Conservation (phyloP, 768 basidiomycete species). For the Lentinula lateritia region DNA sequence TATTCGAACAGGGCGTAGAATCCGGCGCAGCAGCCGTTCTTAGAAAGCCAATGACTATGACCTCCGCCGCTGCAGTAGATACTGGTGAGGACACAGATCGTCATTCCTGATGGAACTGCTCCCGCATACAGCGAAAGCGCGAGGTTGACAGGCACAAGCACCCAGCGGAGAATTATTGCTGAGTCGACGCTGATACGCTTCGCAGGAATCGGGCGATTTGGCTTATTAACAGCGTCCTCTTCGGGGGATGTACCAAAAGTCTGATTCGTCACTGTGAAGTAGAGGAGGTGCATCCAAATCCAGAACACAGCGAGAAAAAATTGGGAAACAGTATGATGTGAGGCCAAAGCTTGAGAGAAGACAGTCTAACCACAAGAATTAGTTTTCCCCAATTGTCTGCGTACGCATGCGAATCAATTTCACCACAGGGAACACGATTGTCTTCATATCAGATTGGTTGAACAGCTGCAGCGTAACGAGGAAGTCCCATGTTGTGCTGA, state of each 20-base stretch:
- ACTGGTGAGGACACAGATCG: conserved; percentile 6
- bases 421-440: not conserved
- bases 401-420: not conserved
- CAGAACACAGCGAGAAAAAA: conserved; percentile 23
- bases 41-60: conserved; percentile 1
- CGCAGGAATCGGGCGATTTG: conserved; percentile 27
- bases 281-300: conserved; percentile 33
- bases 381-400: not conserved
- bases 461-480: conserved; percentile 2
- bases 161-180: conserved; percentile 23
- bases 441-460: conserved; percentile 3
- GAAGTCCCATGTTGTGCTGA: not conserved
- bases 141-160: conserved; percentile 20
- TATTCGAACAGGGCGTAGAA: conserved; percentile 14
- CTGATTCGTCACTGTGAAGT: conserved; percentile 33
- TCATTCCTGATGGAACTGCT: conserved; percentile 10
- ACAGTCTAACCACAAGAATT: not conserved
- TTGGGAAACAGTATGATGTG: not conserved
- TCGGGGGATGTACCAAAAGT: conserved; percentile 15
- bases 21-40: conserved; percentile 10
- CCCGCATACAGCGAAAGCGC: conserved; percentile 4
- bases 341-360: not conserved
- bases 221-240: conserved; percentile 28
- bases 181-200: conserved; percentile 17
- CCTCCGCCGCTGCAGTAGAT: conserved; percentile 11